Percentiles rank a stretch among this genome's conserved stretches.
Conservation (phyloP, 2,329 filamentous ascomycete species). For the Stachybotrys chlorohalonatus region DNA sequence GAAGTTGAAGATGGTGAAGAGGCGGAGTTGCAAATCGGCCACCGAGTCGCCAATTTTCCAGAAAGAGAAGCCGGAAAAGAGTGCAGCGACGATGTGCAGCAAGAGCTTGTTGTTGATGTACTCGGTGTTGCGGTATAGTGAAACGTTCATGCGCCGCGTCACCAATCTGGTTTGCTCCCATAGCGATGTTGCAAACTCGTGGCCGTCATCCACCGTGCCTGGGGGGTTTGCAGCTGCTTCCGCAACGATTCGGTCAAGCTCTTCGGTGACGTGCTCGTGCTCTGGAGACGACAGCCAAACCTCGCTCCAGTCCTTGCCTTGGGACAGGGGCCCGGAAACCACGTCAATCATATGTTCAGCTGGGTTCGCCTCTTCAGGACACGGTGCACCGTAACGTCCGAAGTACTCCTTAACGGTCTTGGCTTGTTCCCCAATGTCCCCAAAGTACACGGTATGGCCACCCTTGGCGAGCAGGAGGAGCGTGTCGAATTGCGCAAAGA, state of each 20-base stretch:
- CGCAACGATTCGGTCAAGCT: constrained; percentile 54
- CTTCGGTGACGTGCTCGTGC: constrained; percentile 42
- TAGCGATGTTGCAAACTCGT: constrained; percentile 66
- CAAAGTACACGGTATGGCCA: constrained; percentile 55
- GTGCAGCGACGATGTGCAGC: constrained; percentile 42
- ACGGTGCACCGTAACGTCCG: constrained; percentile 53
- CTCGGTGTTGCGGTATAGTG: constrained; percentile 57
- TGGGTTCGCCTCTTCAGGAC: constrained; percentile 55
- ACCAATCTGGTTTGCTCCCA: constrained; percentile 55
- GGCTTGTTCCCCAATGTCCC: constrained; percentile 51
- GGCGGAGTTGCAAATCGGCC: constrained; percentile 40
- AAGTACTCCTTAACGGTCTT: constrained; percentile 54
- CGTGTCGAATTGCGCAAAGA: constrained; percentile 55
- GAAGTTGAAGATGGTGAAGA: constrained; percentile 56
- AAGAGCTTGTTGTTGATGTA: constrained; percentile 57
- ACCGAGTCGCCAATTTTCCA: constrained; percentile 47
- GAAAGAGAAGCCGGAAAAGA: constrained; percentile 55
- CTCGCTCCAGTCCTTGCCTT: constrained; percentile 53
- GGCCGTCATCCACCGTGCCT: constrained; percentile 37
- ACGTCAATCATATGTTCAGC: constrained; percentile 68
- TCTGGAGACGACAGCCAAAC: constrained; percentile 61
- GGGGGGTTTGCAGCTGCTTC: constrained; percentile 39
- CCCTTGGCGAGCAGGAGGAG: constrained; percentile 50
- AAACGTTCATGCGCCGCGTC: constrained; percentile 49
- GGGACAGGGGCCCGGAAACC: constrained; percentile 39